Evolutionary conservation across 2,329 filamentous ascomycete genomes (phyloP), one percentile per base, ranked within the genome.

Genomic region (Ophiostoma tasmaniense): DNA sequence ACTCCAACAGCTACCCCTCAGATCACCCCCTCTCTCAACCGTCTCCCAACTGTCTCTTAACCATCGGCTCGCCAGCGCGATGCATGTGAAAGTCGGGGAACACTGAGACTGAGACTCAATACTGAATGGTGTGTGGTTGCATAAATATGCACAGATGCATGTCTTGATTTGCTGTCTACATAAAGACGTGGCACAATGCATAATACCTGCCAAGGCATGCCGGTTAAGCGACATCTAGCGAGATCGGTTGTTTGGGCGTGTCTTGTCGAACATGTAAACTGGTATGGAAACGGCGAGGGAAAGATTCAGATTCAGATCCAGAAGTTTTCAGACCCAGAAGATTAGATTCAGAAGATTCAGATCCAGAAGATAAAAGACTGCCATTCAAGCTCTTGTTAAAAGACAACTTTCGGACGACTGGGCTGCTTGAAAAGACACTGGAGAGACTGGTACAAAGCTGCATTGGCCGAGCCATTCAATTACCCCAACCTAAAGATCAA

Each of bases 81-180:
- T 55, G 50, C 50, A 55, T 55, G 50, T 55, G 50, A 55, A 55
- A 55, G n/a, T 55, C 50, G 50, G 22, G n/a, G 50, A 25, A 55
- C 50, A 55, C 50, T 20, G 39, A 20, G 20, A 37, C 35, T 6
- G 30, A 33, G 6, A 33, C 33, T 8, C 1, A 33, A 39, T 3
- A 11, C 37, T 39, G 17, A 17, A 20, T 17, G 42, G 42, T 45
- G 42, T 45, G 39, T n/a, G 17, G 42, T 17, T 45, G 42, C 42
- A 45, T n/a, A 45, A 45, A 45, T 45, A 20, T 45, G 42, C 17
- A 45, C 42, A 45, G 39, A 20, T 45, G 42, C 17, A 45, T 45
- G 42, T 45, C 42, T 45, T 45, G 42, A 45, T 7, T 45, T n/a
- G 42, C 20, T 7, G 42, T 45, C 17, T 6, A 13, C 14, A 39